phyloP scores from a whole-genome alignment of 305 asterid genomes.

The Solanum chacoense region DNA sequence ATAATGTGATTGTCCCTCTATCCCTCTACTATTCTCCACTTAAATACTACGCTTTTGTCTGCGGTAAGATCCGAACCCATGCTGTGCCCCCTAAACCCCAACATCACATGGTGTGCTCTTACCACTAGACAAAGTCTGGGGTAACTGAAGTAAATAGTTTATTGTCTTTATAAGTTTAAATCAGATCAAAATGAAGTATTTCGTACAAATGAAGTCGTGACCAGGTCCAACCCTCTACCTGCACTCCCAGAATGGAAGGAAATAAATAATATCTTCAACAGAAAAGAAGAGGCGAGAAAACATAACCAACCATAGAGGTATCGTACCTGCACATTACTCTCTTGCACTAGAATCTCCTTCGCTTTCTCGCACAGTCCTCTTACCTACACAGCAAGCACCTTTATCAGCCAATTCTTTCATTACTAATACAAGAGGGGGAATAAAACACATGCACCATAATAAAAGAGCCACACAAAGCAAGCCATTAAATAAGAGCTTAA shows the following conservation, averaged over 20 bases:
- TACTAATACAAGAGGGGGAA: neutral
- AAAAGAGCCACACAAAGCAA: neutral
- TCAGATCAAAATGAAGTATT: neutral
- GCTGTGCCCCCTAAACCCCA: neutral
- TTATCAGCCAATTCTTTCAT: neutral
- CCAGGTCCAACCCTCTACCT: neutral
- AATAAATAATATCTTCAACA: neutral
- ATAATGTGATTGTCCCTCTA: neutral
- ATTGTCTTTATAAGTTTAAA: neutral
- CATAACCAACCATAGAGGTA: neutral
- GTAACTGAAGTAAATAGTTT: neutral
- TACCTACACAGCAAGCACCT: constrained; percentile 31
- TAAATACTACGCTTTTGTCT: neutral
- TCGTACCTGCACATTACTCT: constrained; percentile 92
- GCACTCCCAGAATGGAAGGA: neutral
- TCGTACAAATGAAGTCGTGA: neutral
- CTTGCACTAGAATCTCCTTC: constrained; percentile 82
- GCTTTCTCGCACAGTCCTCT: constrained; percentile 89
- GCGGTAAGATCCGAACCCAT: neutral
- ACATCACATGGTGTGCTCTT: neutral
- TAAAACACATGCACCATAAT: neutral
- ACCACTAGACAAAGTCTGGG: neutral
- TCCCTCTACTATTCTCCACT: neutral
- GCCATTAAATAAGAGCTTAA: neutral
- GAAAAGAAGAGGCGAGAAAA: neutral